These are phyloP conservation scores for Hygrophorus pudorinus DNA, from an alignment of 768 basidiomycete genomes.

Conservation along the genomic window DNA sequence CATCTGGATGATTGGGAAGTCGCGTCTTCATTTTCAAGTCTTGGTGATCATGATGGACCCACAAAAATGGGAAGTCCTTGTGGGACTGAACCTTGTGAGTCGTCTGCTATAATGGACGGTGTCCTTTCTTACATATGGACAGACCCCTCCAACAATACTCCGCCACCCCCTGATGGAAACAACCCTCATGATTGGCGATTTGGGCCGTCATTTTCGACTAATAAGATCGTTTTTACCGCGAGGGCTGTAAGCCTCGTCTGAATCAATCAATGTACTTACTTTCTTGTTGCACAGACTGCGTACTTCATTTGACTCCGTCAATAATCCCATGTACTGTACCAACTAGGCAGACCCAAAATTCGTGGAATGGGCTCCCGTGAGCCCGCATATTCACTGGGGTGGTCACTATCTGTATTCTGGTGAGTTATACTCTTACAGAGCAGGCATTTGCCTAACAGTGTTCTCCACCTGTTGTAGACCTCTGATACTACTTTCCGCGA, in stretches of 20 bases:
- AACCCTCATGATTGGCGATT: slow-evolving; percentile 4
- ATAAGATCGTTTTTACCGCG: slow-evolving; percentile 8
- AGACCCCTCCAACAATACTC: slow-evolving; percentile 1
- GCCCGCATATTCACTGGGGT: too few relatives aligned
- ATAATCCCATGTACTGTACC: too few relatives aligned
- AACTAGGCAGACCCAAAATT: too few relatives aligned
- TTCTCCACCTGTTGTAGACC: too few relatives aligned
- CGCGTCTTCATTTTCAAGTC: slow-evolving; percentile 1
- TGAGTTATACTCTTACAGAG: too few relatives aligned
- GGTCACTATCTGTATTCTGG: too few relatives aligned
- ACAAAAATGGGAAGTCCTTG: slow-evolving; percentile 4
- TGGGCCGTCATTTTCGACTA: too few relatives aligned
- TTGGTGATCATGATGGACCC: slow-evolving; percentile 3
- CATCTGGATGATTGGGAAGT: slow-evolving; percentile 3
- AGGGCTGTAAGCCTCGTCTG: slow-evolving; percentile 5
- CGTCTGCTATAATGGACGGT: neutral
- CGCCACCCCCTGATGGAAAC: slow-evolving; percentile 8
- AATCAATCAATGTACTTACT: neutral
- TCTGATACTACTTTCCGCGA: too few relatives aligned
- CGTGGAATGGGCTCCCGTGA: too few relatives aligned
- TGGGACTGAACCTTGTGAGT: slow-evolving; percentile 3
- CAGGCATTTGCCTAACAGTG: too few relatives aligned
- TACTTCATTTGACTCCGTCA: too few relatives aligned
- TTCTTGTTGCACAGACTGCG: too few relatives aligned
- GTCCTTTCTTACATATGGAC: neutral